Conservation (phyloP, 257 asterid genomes). For the Gentiana straminea region DNA sequence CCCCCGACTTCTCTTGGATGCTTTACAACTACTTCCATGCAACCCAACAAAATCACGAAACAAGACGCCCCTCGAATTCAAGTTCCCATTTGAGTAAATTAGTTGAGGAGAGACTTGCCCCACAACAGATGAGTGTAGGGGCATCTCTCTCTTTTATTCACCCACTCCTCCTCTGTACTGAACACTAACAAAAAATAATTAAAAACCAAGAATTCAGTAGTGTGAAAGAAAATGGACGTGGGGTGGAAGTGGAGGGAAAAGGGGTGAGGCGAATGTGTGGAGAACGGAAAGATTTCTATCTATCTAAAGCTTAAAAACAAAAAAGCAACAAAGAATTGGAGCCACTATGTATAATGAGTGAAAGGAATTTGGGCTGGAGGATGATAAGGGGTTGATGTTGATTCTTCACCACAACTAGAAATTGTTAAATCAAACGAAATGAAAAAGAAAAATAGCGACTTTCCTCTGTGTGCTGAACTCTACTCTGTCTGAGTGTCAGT, state of each 20-base stretch:
- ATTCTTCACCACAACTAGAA: too few relatives aligned
- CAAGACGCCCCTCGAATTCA: constrained; percentile 14
- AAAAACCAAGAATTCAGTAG: neutral
- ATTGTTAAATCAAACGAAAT: too few relatives aligned
- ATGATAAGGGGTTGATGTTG: too few relatives aligned
- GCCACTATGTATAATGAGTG: neutral
- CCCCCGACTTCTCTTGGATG: constrained; percentile 23
- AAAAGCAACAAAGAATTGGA: constrained; percentile 17
- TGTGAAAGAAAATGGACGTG: neutral
- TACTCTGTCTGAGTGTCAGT: too few relatives aligned
- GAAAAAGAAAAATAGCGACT: too few relatives aligned
- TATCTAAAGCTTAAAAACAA: constrained; percentile 16
- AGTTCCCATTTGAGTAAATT: constrained; percentile 18
- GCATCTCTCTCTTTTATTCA: constrained; percentile 10
- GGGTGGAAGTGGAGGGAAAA: neutral
- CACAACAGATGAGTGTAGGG: constrained; percentile 20
- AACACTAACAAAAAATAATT: neutral
- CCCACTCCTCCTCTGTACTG: neutral
- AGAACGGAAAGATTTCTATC: constrained; percentile 4
- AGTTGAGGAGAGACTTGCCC: constrained; percentile 32
- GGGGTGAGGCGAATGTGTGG: constrained; percentile 18
- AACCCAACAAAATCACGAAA: constrained; percentile 32
- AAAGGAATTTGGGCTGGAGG: too few relatives aligned
- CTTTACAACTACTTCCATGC: constrained; percentile 4
- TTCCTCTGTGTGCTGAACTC: too few relatives aligned